Evolutionary conservation across 2,329 filamentous ascomycete genomes (phyloP), one percentile per base, ranked within the genome.

Genomic region (Pochonia chlamydosporia): DNA sequence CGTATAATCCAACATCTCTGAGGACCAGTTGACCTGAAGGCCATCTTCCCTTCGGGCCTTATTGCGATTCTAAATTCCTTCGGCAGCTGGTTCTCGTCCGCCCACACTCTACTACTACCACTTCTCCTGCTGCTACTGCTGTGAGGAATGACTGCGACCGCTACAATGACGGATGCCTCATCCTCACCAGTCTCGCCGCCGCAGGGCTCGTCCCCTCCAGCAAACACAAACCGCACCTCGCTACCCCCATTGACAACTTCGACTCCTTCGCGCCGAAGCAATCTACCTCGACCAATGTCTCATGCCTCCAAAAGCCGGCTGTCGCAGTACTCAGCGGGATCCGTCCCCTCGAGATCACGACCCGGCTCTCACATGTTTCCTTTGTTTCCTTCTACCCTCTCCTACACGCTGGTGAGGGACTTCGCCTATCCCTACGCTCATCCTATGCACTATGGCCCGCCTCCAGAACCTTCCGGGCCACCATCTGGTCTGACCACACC

Each of bases 381-480:
- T 14, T 74, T 86, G 59, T 93, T 89, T 66, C 85, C 89, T 58
- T 93, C 90, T 49, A 95, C 84, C 62, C 79, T 96, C 16, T 69
- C 87, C 6, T 96, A 96, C 65, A 84, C 90, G n/a, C 75, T 89
- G 39, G 91, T 99, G 54, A 86, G 93, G 60, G 93, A 99, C 74
- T 99, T 97, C 70, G 93, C 93, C 56, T 99, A 97, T 64, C 82
- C 89, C 26, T 64, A 79, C 23, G 76, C 78, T 47, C 88, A 97
- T 65, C 90, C 89, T 37, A 76, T 96, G 66, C 93, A 97, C 72
- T 96, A 96, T 74, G 93, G 93, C 1, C 87, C 92, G n/a, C 84
- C 89, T 14, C 85, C 85, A 31, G 85, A 90, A 56, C 75, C 81
- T 23, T 84, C 81, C 44, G 70, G 74, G 45, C 81, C 82, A n/a